Evolutionary conservation across 139 green algal genomes (phyloP).

Genomic region (Yamagishiella unicocca): DNA sequence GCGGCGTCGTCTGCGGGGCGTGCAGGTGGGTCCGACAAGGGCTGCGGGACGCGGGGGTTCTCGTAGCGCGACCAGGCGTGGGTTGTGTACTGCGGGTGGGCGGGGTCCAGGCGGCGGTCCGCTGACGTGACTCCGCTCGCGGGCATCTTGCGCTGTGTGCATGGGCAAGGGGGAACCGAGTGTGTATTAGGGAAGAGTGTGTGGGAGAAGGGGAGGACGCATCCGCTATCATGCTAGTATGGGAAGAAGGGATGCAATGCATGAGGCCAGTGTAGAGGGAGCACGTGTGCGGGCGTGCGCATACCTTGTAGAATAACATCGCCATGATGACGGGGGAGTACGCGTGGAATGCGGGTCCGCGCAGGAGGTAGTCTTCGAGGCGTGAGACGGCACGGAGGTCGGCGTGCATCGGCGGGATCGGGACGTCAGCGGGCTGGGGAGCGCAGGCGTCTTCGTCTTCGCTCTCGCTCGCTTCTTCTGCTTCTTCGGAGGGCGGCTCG

Average conservation of each 20-base stretch:
- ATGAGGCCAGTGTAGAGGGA: too few relatives aligned
- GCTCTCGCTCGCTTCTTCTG: too few relatives aligned
- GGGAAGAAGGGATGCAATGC: too few relatives aligned
- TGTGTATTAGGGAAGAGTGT: neutral
- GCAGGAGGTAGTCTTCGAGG: neutral
- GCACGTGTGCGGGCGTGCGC: too few relatives aligned
- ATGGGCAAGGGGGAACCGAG: neutral
- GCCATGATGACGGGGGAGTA: neutral
- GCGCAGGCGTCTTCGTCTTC: too few relatives aligned
- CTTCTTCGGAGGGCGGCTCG: too few relatives aligned
- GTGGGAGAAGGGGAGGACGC: neutral
- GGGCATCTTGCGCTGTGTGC: neutral
- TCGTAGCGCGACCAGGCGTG: neutral
- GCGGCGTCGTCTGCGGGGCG: neutral
- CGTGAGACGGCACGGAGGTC: too few relatives aligned
- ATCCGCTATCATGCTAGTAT: too few relatives aligned
- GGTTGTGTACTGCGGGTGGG: neutral
- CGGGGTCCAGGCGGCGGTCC: neutral
- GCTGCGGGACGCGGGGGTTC: neutral
- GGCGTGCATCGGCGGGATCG: too few relatives aligned
- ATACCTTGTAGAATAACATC: conserved; percentile 9
- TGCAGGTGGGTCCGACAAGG: neutral
- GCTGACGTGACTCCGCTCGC: neutral
- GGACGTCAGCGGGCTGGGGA: too few relatives aligned
- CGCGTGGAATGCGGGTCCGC: neutral